Conservation (phyloP, 768 basidiomycete genomes). For the Sutorius australiensis region DNA sequence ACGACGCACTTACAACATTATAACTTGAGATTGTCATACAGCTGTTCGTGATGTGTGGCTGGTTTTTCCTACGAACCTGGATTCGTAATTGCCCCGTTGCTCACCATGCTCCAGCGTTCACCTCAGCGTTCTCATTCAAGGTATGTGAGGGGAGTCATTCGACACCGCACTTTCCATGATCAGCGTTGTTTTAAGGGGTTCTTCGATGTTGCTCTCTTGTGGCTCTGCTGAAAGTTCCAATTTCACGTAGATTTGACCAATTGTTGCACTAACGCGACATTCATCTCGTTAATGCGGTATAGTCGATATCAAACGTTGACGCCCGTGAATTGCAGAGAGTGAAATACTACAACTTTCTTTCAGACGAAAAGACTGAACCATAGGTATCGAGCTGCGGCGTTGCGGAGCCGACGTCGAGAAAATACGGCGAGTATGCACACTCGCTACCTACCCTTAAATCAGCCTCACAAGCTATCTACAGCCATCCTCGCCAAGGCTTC, state of each 20-base stretch:
- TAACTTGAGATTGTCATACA: not conserved
- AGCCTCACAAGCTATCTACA: constrained; percentile 12
- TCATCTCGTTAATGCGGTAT: not conserved
- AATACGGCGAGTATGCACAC: not conserved
- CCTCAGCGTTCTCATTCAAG: not conserved
- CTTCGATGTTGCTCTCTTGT: no score
- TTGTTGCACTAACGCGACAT: no score
- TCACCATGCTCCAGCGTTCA: not conserved
- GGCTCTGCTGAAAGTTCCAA: no score
- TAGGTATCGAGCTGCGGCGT: not conserved
- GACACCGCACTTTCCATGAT: not conserved
- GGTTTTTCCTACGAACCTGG: not conserved
- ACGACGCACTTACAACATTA: not conserved
- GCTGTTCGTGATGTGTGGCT: not conserved
- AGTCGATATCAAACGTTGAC: not conserved
- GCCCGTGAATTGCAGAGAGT: not conserved
- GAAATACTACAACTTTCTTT: not conserved
- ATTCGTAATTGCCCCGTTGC: not conserved
- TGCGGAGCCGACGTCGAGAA: not conserved
- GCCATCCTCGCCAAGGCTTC: constrained; percentile 26
- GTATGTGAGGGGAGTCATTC: not conserved
- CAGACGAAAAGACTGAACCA: not conserved
- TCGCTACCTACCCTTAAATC: not conserved
- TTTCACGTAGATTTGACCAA: no score
- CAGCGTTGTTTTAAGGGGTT: no score